phyloP scores from a whole-genome alignment of 805 yeast species.

The Yarrowia yakushimensis region DNA sequence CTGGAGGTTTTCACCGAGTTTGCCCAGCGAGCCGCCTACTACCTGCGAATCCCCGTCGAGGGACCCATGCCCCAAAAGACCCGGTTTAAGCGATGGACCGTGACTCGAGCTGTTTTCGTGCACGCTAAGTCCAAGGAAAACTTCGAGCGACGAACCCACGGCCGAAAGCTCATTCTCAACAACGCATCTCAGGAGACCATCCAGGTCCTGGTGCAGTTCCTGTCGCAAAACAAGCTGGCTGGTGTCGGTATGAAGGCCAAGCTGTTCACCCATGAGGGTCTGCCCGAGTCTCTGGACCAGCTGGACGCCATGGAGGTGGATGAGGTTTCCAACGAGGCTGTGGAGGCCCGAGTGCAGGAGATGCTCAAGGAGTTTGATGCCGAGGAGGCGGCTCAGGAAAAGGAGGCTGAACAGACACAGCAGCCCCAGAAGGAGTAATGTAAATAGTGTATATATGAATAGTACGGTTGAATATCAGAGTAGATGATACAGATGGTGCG shows the following conservation, averaged over 20 bases:
- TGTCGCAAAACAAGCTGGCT: constrained; percentile 21
- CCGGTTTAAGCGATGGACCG: constrained; percentile 86
- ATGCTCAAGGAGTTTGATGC: constrained; percentile 25
- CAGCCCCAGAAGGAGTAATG: constrained; percentile 17
- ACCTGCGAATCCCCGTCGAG: constrained; percentile 79
- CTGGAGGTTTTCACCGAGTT: constrained; percentile 78
- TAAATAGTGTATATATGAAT: constrained; percentile 21
- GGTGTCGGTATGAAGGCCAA: constrained; percentile 73
- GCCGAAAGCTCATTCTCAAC: constrained; percentile 67
- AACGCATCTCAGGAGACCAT: constrained; percentile 83
- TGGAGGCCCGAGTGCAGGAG: constrained; percentile 18
- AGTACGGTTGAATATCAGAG: neutral
- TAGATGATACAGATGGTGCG: too few species aligned
- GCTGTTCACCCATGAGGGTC: constrained; percentile 53
- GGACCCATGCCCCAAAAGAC: constrained; percentile 68
- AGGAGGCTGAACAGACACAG: neutral
- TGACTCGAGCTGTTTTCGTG: constrained; percentile 86
- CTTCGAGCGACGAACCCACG: constrained; percentile 82
- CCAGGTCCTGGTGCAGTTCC: constrained; percentile 52
- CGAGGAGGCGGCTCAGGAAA: constrained; percentile 5
- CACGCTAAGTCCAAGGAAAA: constrained; percentile 94
- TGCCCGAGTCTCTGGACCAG: constrained; percentile 42
- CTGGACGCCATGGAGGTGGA: constrained; percentile 38
- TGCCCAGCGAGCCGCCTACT: constrained; percentile 84
- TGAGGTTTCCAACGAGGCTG: neutral